phyloP scores from a whole-genome alignment of 2,329 filamentous ascomycete species.

The Pseudogymnoascus sp. region DNA sequence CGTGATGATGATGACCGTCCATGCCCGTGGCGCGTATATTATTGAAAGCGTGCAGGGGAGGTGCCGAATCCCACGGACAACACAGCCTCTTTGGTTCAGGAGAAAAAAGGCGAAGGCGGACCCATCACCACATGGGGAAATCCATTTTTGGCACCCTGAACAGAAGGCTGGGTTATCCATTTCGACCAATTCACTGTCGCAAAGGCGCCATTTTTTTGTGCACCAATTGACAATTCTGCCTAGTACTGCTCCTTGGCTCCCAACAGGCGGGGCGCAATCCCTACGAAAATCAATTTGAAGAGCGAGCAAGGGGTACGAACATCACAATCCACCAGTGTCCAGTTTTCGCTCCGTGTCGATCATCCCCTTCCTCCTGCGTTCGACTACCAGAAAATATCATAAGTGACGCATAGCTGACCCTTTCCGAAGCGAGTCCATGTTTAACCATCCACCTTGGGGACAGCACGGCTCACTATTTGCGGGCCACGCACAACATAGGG shows the following conservation, averaged over 20 bases:
- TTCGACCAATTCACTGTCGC: neutral
- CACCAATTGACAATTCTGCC: neutral
- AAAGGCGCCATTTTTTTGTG: neutral
- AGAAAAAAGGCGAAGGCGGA: neutral
- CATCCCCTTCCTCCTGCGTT: neutral
- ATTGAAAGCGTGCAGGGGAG: conserved; percentile 3
- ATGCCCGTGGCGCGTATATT: neutral
- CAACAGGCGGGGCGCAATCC: neutral
- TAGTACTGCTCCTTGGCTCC: neutral
- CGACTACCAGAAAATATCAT: neutral
- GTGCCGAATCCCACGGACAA: conserved; percentile 1
- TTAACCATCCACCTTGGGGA: neutral
- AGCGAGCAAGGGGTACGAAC: neutral
- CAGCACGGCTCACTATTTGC: neutral
- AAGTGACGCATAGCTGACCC: neutral
- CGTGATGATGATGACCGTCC: neutral
- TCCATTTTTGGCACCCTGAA: neutral
- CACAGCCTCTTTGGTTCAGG: conserved; percentile 1
- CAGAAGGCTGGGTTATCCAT: neutral
- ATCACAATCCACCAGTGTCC: neutral
- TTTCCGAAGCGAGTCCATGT: neutral
- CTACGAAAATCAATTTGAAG: conserved; percentile 2
- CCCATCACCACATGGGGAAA: neutral
- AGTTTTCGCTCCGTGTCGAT: neutral
- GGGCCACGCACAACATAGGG: neutral